These are phyloP conservation scores for Aspergillus versicolor DNA, from an alignment of 2,329 filamentous ascomycete genomes.

Conservation along the genomic window DNA sequence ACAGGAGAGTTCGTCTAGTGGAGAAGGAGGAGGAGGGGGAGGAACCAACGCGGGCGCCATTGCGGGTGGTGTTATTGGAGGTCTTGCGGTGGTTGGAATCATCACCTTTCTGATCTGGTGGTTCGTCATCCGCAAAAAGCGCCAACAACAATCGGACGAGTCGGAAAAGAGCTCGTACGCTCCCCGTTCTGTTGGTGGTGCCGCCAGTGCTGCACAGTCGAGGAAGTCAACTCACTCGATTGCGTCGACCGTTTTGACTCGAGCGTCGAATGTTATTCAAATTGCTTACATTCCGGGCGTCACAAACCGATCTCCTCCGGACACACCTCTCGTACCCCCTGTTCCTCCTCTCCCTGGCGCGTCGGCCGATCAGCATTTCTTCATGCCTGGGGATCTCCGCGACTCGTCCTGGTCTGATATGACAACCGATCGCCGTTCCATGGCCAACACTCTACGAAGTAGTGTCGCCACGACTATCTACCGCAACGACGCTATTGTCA, in stretches of 20 bases:
- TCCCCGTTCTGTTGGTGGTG: slow-evolving; percentile 24
- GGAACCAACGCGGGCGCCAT: slow-evolving; percentile 78
- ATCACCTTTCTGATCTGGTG: slow-evolving; percentile 81
- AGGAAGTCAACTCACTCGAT: slow-evolving; percentile 87
- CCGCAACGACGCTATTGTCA: slow-evolving; percentile 84
- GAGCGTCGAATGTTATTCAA: slow-evolving; percentile 98
- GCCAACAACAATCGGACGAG: slow-evolving; percentile 53
- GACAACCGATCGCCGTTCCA: slow-evolving; percentile 56
- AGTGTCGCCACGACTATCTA: slow-evolving; percentile 94
- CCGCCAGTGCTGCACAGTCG: slow-evolving; percentile 46
- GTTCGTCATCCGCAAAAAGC: slow-evolving; percentile 78
- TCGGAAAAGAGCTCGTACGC: slow-evolving; percentile 56
- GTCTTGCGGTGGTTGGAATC: slow-evolving; percentile 71
- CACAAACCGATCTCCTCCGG: slow-evolving; percentile 82
- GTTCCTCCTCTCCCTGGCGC: slow-evolving; percentile 83
- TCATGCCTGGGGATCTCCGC: slow-evolving; percentile 84
- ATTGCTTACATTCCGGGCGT: slow-evolving; percentile 98
- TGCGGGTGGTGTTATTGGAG: slow-evolving; percentile 86
- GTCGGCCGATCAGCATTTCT: slow-evolving; percentile 80
- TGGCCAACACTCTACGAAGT: slow-evolving; percentile 48
- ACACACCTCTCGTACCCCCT: slow-evolving; percentile 85
- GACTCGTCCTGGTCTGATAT: slow-evolving; percentile 86
- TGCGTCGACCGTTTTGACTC: slow-evolving; percentile 90
- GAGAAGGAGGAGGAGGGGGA: slow-evolving; percentile 49
- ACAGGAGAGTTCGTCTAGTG: slow-evolving; percentile 21